Conservation (phyloP, 805 yeast species). For the Yarrowia divulgata region DNA sequence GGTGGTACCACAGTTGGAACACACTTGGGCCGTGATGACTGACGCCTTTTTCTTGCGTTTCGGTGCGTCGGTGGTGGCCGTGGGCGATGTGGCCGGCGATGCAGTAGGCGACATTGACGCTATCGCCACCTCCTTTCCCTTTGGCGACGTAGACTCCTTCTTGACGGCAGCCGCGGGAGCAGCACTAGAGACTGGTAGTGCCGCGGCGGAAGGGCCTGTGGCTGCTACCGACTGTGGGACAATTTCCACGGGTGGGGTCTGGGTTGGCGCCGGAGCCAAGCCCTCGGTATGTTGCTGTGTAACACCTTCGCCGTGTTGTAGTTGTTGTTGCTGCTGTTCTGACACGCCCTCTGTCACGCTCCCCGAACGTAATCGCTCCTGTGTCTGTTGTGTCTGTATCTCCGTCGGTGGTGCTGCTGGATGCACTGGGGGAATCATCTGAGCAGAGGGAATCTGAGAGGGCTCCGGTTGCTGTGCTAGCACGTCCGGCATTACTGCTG, state of each 20-base stretch:
- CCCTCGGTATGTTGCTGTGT: not conserved
- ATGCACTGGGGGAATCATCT: not conserved
- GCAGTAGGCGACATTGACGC: not conserved
- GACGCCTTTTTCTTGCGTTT: conserved; percentile 36
- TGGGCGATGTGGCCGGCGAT: conserved; percentile 20
- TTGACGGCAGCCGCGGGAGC: not conserved
- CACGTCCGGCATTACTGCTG: not conserved
- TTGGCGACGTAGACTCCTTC: conserved; percentile 3
- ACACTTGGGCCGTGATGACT: conserved; percentile 53
- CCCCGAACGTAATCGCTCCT: not conserved
- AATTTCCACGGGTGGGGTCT: too few species aligned
- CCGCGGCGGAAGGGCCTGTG: too few species aligned
- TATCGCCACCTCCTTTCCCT: not conserved
- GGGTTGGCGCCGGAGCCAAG: not conserved
- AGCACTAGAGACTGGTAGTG: too few species aligned
- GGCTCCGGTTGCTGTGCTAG: not conserved
- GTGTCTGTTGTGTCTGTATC: not conserved
- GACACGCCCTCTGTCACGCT: not conserved
- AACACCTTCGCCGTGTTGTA: too few species aligned
- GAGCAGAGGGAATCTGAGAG: not conserved
- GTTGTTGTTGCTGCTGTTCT: too few species aligned
- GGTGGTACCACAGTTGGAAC: conserved; percentile 90
- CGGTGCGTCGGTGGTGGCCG: not conserved
- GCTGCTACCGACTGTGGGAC: too few species aligned
- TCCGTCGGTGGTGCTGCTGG: too few species aligned